Conservation (phyloP, 2,329 filamentous ascomycete species). For the Cordyceps javanica region DNA sequence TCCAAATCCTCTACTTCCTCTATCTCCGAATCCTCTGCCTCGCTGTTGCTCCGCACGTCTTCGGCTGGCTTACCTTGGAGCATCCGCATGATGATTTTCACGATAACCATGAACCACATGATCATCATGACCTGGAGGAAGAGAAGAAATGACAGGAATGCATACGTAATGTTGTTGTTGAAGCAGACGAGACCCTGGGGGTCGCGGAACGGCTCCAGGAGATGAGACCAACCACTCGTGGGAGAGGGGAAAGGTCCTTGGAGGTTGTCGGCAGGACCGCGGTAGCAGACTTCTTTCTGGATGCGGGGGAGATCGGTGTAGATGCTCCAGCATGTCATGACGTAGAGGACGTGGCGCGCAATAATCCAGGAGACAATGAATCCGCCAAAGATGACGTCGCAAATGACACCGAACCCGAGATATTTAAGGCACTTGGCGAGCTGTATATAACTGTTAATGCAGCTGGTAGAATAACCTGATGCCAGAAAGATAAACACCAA, state of each 20-base stretch:
- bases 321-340: slow-evolving; percentile 75
- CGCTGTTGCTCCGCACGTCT: slow-evolving; percentile 81
- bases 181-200: slow-evolving; percentile 75
- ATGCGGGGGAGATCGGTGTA: slow-evolving; percentile 58
- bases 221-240: slow-evolving; percentile 49
- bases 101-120: slow-evolving; percentile 84
- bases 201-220: slow-evolving; percentile 68
- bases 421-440: slow-evolving; percentile 93
- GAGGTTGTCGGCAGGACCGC: slow-evolving; percentile 47
- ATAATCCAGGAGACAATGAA: slow-evolving; percentile 83
- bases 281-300: slow-evolving; percentile 67
- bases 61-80: slow-evolving; percentile 71
- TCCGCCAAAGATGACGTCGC: slow-evolving; percentile 75
- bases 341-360: slow-evolving; percentile 74
- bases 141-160: slow-evolving; percentile 71
- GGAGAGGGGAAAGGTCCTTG: slow-evolving; percentile 43
- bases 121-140: slow-evolving; percentile 74
- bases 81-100: slow-evolving; percentile 74
- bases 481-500: too few species aligned
- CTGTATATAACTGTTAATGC: too few species aligned
- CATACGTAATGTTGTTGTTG: slow-evolving; percentile 64
- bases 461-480: too few species aligned
- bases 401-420: slow-evolving; percentile 64
- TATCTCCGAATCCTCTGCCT: too few species aligned
- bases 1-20: slow-evolving; percentile 44